These are phyloP conservation scores for Clonostachys byssicola DNA, from an alignment of 2,329 filamentous ascomycete species.

Conservation along the genomic window DNA sequence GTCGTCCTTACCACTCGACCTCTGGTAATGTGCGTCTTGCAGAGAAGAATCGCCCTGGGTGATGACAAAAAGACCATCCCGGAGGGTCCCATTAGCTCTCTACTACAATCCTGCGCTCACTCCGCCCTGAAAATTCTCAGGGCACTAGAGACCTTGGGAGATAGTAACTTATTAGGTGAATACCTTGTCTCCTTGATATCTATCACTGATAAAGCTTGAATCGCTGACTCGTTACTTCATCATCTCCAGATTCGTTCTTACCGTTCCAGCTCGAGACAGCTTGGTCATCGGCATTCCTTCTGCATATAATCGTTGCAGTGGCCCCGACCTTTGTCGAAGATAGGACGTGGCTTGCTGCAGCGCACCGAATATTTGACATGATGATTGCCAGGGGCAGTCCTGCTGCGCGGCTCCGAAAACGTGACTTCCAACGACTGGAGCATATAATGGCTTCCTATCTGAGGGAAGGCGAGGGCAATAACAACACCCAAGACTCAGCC, in stretches of 20 bases:
- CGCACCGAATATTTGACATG: neutral
- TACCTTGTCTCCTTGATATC: neutral
- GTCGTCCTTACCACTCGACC: constrained; percentile 19
- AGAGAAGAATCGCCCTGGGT: constrained; percentile 19
- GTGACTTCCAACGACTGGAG: neutral
- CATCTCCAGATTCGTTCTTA: neutral
- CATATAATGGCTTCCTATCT: neutral
- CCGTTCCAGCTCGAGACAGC: constrained; percentile 1
- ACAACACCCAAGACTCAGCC: neutral
- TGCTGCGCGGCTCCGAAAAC: neutral
- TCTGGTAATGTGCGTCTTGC: constrained; percentile 23
- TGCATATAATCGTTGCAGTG: neutral
- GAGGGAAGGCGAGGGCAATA: neutral
- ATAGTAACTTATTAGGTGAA: constrained; percentile 16
- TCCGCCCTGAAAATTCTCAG: constrained; percentile 18
- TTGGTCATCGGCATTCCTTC: neutral
- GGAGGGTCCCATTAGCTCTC: constrained; percentile 14
- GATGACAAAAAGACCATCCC: constrained; percentile 2
- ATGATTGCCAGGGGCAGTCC: neutral
- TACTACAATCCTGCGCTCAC: constrained; percentile 19
- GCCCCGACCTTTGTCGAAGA: neutral
- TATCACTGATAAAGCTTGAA: neutral
- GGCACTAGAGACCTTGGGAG: constrained; percentile 14
- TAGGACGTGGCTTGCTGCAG: neutral
- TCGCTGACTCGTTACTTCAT: too few relatives aligned